phyloP scores from a whole-genome alignment of 768 basidiomycete genomes.

The Candolleomyces efflorescens region DNA sequence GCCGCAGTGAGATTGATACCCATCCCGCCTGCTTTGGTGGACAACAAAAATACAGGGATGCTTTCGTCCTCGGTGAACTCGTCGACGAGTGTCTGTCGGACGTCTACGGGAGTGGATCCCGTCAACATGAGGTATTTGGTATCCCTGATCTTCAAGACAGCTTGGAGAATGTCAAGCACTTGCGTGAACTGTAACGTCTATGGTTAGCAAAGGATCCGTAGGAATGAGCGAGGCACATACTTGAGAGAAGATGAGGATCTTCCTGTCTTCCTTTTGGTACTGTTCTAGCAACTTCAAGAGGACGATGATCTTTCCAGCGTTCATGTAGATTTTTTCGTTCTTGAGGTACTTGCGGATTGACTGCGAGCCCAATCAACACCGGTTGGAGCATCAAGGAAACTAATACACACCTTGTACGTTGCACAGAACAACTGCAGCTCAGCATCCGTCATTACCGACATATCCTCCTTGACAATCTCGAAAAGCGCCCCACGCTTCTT shows the following conservation, averaged over 20 bases:
- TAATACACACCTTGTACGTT: conserved; percentile 70
- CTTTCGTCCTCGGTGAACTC: conserved; percentile 88
- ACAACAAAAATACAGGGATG: conserved; percentile 86
- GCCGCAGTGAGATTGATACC: conserved; percentile 97
- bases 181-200: conserved; percentile 73
- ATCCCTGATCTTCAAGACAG: conserved; percentile 65
- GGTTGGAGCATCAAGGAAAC: neutral
- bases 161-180: conserved; percentile 89
- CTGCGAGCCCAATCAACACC: conserved; percentile 25
- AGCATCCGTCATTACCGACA: conserved; percentile 97
- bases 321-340: conserved; percentile 68
- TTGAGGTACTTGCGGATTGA: conserved; percentile 74
- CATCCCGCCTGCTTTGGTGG: conserved; percentile 92
- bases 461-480: conserved; percentile 91
- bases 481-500: conserved; percentile 76
- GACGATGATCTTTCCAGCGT: conserved; percentile 83
- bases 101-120: conserved; percentile 90
- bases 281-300: conserved; percentile 67
- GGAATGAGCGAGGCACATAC: conserved; percentile 31
- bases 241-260: conserved; percentile 93
- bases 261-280: conserved; percentile 66
- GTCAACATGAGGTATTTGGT: conserved; percentile 83
- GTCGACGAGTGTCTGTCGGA: conserved; percentile 90
- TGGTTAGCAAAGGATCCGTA: neutral
- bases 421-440: conserved; percentile 86